phyloP scores from a whole-genome alignment of 1,284 basidiomycete genomes.

The Rhodotorula sp. region DNA sequence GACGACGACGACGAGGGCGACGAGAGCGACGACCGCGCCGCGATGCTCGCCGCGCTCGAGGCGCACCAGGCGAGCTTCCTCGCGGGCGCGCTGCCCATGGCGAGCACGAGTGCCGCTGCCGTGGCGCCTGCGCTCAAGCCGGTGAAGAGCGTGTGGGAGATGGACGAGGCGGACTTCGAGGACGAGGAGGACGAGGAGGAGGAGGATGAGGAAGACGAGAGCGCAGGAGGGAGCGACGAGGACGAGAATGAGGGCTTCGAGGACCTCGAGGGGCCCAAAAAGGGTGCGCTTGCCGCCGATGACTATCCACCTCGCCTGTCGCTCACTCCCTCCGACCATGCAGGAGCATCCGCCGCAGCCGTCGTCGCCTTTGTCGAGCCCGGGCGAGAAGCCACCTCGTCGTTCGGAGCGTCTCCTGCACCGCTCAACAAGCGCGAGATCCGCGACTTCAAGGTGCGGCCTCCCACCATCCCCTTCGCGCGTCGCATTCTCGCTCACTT shows the following conservation, averaged over 20 bases:
- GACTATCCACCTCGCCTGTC: not conserved
- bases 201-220: slow-evolving; percentile 12
- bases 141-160: slow-evolving; percentile 38
- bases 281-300: not conserved
- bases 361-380: slow-evolving; percentile 39
- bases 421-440: slow-evolving; percentile 21
- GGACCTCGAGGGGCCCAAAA: not conserved
- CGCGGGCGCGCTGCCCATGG: not conserved
- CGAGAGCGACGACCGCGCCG: not conserved
- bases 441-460: slow-evolving; percentile 37
- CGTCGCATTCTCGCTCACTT: no score
- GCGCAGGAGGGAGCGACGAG: not conserved
- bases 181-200: slow-evolving; percentile 29
- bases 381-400: not conserved
- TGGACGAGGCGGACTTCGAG: slow-evolving; percentile 34
- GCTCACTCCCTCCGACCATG: no score
- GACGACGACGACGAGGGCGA: not conserved
- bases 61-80: slow-evolving; percentile 25
- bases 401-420: not conserved
- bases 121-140: not conserved
- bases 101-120: not conserved
- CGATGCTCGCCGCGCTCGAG: slow-evolving; percentile 30
- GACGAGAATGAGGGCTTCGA: not conserved
- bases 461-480: not conserved
- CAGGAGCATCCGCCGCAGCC: not conserved